Evolutionary conservation across 169 alveolate genomes (phyloP).

Genomic region (Plasmodium vivax): DNA sequence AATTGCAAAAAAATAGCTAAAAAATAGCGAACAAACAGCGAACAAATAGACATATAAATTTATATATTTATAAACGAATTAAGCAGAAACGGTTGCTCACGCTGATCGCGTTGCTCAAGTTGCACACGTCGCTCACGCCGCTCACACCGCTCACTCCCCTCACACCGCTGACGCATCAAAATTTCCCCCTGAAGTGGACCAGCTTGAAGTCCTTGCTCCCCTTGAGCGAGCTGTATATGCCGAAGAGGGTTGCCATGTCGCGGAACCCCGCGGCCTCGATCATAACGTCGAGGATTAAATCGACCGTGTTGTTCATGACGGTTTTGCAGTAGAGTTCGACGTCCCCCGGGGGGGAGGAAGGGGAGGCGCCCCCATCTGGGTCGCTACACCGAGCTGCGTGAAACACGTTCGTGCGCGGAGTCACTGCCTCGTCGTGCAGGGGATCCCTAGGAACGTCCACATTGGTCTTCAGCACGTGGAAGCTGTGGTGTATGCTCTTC

Average conservation of each 20-base stretch:
- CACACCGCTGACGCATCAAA: not conserved
- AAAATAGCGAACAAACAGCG: not conserved
- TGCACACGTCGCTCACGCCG: not conserved
- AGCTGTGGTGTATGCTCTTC: slow-evolving; percentile 35
- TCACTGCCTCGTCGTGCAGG: slow-evolving; percentile 25
- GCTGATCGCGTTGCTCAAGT: too few relatives aligned
- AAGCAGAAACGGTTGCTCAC: not conserved
- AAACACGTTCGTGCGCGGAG: slow-evolving; percentile 28
- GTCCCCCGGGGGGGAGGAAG: not conserved
- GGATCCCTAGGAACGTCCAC: slow-evolving; percentile 5
- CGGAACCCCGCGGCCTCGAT: slow-evolving; percentile 37
- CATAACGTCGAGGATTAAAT: slow-evolving; percentile 28
- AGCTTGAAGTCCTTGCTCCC: slow-evolving; percentile 39
- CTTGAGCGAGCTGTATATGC: slow-evolving; percentile 47
- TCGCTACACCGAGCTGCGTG: slow-evolving; percentile 4
- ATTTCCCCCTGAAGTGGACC: slow-evolving; percentile 17
- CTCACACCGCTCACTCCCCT: not conserved
- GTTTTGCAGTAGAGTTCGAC: slow-evolving; percentile 9
- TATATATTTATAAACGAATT: not conserved
- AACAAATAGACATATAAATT: too few relatives aligned
- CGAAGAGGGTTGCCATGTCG: slow-evolving; percentile 23
- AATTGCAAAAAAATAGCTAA: not conserved
- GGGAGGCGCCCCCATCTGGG: not conserved
- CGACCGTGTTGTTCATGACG: slow-evolving; percentile 53
- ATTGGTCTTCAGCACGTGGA: slow-evolving; percentile 39